Evolutionary conservation across 257 asterid genomes (phyloP), one percentile per base, ranked within the genome.

Genomic region (Gentiana macrophylla): DNA sequence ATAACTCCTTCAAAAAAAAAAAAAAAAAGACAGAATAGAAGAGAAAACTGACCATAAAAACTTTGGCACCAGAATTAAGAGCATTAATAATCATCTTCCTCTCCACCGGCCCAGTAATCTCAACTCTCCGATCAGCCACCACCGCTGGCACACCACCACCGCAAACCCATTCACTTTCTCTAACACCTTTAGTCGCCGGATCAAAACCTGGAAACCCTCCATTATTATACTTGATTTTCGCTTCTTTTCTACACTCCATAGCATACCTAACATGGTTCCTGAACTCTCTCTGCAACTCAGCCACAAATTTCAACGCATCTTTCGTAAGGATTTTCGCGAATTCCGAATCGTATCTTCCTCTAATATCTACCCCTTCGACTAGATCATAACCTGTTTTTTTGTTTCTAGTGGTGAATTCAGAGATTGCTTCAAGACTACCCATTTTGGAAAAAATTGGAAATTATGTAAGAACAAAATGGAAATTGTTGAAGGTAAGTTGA

Each of bases 61-160:
- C 95, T 64, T 92, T 88, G 69, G 97, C 97, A 0, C 97, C 95
- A 12, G 95, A 92, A 53, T 92, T 92, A 71, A 92, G 95, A 0
- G 98, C 98, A 67, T 92, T 92, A 67, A 92, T 92, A 74, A 88
- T 52, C 98, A 92, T 88, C 70, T 92, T 92, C 82, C 98, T 63
- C 77, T 83, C 98, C 0, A 85, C 95, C 0, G 98, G 98, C 0
- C 98, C 98, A 10, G 98, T 92, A 44, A 92, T 92, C 71, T 92
- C 98, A 58, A 92, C 98, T 67, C 88, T 73, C 62, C 98, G 72
- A 59, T 88, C 98, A n/a, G 93, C 95, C 48, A 88, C 85, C 0
- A 86, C 85, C 0, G 89, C 85, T 0, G 79, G 79, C 0, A 94
- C 95, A 12, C 78, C 82, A 4, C 91, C 43, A 0, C 89, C 78